These are phyloP conservation scores for Pestalotiopsis sp. DNA, from an alignment of 2,329 filamentous ascomycete genomes.

Conservation along the genomic window DNA sequence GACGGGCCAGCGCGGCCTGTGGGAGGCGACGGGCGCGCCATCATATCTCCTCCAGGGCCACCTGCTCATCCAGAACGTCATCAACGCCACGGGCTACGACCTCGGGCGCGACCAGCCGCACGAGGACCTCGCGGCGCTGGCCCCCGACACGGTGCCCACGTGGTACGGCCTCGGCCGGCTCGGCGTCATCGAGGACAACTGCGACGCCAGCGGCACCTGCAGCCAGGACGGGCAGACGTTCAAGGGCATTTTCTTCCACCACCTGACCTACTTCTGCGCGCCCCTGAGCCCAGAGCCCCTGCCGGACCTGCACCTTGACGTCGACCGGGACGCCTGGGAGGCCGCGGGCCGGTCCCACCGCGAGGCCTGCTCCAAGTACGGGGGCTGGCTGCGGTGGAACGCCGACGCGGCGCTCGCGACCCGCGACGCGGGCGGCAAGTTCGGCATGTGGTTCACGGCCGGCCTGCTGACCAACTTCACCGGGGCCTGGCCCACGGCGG, in stretches of 20 bases:
- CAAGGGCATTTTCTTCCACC: slow-evolving; percentile 95
- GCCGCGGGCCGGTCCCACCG: slow-evolving; percentile 49
- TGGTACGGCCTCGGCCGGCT: slow-evolving; percentile 79
- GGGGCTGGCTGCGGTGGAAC: slow-evolving; percentile 79
- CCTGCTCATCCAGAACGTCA: slow-evolving; percentile 71
- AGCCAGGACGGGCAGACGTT: slow-evolving; percentile 87
- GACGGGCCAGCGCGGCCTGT: slow-evolving; percentile 79
- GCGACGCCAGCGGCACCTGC: slow-evolving; percentile 74
- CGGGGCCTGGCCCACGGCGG: slow-evolving; percentile 32
- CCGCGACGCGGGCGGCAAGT: slow-evolving; percentile 67
- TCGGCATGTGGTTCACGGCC: slow-evolving; percentile 88
- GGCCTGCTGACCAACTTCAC: slow-evolving; percentile 41
- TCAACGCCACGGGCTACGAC: slow-evolving; percentile 78
- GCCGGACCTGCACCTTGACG: slow-evolving; percentile 24
- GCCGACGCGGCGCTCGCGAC: slow-evolving; percentile 73
- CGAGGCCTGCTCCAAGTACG: slow-evolving; percentile 65
- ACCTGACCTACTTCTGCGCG: slow-evolving; percentile 77
- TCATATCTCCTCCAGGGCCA: slow-evolving; percentile 81
- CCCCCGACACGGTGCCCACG: slow-evolving; percentile 42
- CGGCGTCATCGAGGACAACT: slow-evolving; percentile 83
- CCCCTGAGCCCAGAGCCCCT: slow-evolving; percentile 50
- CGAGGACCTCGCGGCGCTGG: slow-evolving; percentile 39
- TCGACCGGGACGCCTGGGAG: slow-evolving; percentile 32
- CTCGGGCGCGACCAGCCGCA: slow-evolving; percentile 42
- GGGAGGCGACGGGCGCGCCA: slow-evolving; percentile 73